Base-by-base conservation (phyloP, 306 rosid genomes). In the Sesbania bispinosa region DNA sequence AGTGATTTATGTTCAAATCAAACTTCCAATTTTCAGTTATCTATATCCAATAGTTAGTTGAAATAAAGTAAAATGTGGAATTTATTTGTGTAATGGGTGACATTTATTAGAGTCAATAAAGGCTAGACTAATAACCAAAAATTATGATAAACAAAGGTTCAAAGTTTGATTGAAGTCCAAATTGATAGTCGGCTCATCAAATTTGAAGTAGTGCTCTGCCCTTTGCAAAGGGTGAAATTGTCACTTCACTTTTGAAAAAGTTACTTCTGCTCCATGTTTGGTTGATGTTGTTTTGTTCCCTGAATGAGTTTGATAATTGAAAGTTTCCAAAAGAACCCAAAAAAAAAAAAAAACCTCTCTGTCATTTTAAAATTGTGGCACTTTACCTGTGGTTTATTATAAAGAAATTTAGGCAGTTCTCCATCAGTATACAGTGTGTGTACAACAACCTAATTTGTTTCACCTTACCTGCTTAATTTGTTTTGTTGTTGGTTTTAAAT, bases 171-270 rank as follows among this genome's bases (percentile, higher is more conserved):
- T 73, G 5, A 45, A 32, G 81, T 78, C 83, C 54, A 75, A 85
- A 43, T 43, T 66, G 84, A 77, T 50, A 21, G 82, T 59, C 84
- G 60, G 83, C 67, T 78, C 54, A 54, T 78, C 81, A 64, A 74
- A 30, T 45, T 73, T 51, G 82, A 83, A 78, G 69, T 14, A 1
- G 23, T n/a, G 0, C n/a, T n/a, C n/a, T n/a, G n/a, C 24, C 6
- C 69, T 70, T 45, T 74, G 20, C 16, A 73, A 59, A 52, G 33
- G 21, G 30, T n/a, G n/a, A 54, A n/a, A n/a, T n/a, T n/a, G n/a
- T n/a, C n/a, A n/a, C n/a, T n/a, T n/a, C n/a, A n/a, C n/a, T n/a
- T n/a, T n/a, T n/a, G n/a, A n/a, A n/a, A 4, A 4, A 14, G 51
- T 15, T 45, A 15, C 15, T 4, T 45, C 51, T 14, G 1, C 18